Evolutionary conservation across 441 rosid species (phyloP), one percentile per base, ranked within the genome.

Genomic region (Kokia cookei): DNA sequence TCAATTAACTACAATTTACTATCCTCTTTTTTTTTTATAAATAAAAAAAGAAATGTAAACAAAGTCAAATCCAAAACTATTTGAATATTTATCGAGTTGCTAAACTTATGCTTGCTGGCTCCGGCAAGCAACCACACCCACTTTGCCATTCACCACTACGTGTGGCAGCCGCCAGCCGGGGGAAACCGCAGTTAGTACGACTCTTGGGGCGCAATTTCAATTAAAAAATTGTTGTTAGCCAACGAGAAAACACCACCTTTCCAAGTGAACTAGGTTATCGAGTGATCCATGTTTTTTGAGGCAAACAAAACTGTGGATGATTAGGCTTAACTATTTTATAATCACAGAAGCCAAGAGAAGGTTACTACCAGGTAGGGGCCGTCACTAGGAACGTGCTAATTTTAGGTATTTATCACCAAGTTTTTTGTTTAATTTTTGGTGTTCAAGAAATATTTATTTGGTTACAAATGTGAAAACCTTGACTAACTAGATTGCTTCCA

Each of bases 31-130:
- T 37, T 35, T 3, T 3, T 35, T 1, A 35, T 35, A 37, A 9
- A 17, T 9, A 19, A 24, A 37, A 37, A 5, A 48, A 2, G 9
- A 47, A 27, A 9, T 8, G 32, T 40, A 43, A 73, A 42, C 58
- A 77, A 83, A 84, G 87, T 83, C 85, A 82, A 79, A 78, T 61
- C 58, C 19, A 61, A 4, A 71, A 70, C 48, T 42, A 47, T 65
- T 69, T 83, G 9, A 67, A 76, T 71, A 75, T 77, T 78, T 75
- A 78, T 85, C 81, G 87, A 83, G 78, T 79, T 75, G 73, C 80
- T 72, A 69, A 81, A 79, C n/a, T 74, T 75, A 37, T 37, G 76
- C 76, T 64, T 76, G 43, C 48, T 64, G 72, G 71, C 40, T 73
- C 78, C 74, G 83, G 76, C 76, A 75, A 80, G 73, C 66, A 76